Evolutionary conservation across 192 early-diverging fungal genomes (phyloP).

Genomic region (Funneliformis mosseae): DNA sequence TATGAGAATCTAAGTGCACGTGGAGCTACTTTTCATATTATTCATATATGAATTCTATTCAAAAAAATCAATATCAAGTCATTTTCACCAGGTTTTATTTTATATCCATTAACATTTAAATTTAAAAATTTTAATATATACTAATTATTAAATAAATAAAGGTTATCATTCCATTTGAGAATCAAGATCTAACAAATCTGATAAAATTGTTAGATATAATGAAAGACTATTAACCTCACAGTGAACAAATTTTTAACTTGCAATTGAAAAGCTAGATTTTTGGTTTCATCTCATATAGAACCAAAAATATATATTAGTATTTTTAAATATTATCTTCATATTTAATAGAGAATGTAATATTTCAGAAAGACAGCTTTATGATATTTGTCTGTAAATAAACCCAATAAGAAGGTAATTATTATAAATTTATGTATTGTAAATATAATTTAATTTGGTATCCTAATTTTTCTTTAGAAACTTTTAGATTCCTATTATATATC

Average conservation of each 20-base stretch:
- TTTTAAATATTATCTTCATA: conserved; percentile 28
- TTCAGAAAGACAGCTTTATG: neutral
- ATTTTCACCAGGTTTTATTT: too few relatives aligned
- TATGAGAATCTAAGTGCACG: conserved; percentile 19
- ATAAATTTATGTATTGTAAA: too few relatives aligned
- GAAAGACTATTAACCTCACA: neutral
- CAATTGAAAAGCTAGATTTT: conserved; percentile 1
- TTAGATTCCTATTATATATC: conserved; percentile 15
- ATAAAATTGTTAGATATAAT: conserved; percentile 15
- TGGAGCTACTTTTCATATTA: conserved; percentile 25
- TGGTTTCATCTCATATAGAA: conserved; percentile 15
- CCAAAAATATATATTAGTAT: conserved; percentile 12
- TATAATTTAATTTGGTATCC: neutral
- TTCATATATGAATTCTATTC: too few relatives aligned
- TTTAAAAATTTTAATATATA: too few relatives aligned
- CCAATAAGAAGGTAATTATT: neutral
- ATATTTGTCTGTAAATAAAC: conserved; percentile 4
- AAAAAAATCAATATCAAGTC: too few relatives aligned
- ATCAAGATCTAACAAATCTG: conserved; percentile 3
- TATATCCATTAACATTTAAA: too few relatives aligned
- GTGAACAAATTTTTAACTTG: neutral
- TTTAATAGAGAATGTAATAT: conserved; percentile 5
- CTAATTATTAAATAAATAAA: too few relatives aligned
- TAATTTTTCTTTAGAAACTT: too few relatives aligned
- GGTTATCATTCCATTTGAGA: neutral